Evolutionary conservation across 495 filamentous ascomycete species (phyloP).

Genomic region (Aspergillus panamensis): DNA sequence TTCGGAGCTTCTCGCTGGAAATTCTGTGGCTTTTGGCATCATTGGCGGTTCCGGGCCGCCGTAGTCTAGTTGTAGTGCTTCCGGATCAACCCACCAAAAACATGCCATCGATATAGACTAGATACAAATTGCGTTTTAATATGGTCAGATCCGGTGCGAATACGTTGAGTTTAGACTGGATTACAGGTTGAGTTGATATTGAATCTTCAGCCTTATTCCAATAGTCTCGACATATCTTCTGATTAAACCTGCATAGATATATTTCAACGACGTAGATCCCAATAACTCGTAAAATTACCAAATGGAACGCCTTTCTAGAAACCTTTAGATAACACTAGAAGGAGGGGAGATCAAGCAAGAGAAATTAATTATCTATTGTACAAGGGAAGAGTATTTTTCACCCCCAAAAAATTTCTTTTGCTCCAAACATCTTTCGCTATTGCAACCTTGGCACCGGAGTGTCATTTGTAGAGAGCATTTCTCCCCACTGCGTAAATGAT

Average conservation of each 20-base stretch:
- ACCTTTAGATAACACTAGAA: neutral
- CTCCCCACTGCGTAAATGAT: constrained; percentile 68
- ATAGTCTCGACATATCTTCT: too few species aligned
- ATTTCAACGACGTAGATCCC: neutral
- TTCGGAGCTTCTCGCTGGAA: constrained; percentile 15
- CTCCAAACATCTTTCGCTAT: constrained; percentile 81
- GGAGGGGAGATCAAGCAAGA: neutral
- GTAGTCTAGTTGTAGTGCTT: constrained; percentile 10
- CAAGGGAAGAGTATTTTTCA: constrained; percentile 33
- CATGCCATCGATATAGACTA: too few species aligned
- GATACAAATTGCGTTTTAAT: neutral
- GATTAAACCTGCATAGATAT: too few species aligned
- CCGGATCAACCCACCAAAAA: constrained; percentile 18
- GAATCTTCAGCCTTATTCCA: too few species aligned
- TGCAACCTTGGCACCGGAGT: constrained; percentile 90
- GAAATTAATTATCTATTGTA: constrained; percentile 25
- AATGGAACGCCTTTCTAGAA: neutral
- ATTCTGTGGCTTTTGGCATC: constrained; percentile 16
- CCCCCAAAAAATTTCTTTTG: constrained; percentile 91
- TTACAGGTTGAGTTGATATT: too few species aligned
- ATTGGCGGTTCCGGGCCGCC: constrained; percentile 25
- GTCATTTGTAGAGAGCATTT: constrained; percentile 79
- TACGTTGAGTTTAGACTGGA: too few species aligned
- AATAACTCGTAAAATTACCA: neutral
- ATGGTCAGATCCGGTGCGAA: neutral